phyloP scores from a whole-genome alignment of 2,329 filamentous ascomycete species.

The Xylariaceae sp. region DNA sequence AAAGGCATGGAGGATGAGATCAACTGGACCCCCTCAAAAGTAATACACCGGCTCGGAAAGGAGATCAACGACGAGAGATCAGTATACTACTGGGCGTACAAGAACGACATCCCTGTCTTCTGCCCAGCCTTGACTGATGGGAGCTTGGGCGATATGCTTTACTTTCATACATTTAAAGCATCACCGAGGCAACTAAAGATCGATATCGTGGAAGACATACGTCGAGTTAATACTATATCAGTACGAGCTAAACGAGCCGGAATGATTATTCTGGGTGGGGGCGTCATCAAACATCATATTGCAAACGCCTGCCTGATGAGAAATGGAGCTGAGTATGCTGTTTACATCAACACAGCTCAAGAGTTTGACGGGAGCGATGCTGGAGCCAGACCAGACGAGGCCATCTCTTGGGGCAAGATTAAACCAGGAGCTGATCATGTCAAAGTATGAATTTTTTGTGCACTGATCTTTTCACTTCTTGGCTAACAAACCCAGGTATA shows the following conservation, averaged over 20 bases:
- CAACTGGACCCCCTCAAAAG: slow-evolving; percentile 91
- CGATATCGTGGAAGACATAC: slow-evolving; percentile 93
- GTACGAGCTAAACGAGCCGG: slow-evolving; percentile 86
- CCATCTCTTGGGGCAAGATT: slow-evolving; percentile 98
- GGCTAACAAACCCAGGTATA: slow-evolving; percentile 56
- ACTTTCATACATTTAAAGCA: slow-evolving; percentile 95
- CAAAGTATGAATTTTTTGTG: slow-evolving; percentile 63
- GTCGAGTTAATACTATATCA: slow-evolving; percentile 88
- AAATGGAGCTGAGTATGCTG: slow-evolving; percentile 94
- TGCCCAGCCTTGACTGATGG: slow-evolving; percentile 96
- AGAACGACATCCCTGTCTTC: slow-evolving; percentile 96
- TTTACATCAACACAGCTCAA: slow-evolving; percentile 97
- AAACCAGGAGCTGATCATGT: slow-evolving; percentile 86
- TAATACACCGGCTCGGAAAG: slow-evolving; percentile 87
- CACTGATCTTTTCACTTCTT: slow-evolving; percentile 16
- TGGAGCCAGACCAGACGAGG: slow-evolving; percentile 92
- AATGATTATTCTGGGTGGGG: slow-evolving; percentile 94
- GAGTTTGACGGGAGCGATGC: slow-evolving; percentile 98
- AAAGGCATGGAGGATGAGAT: slow-evolving; percentile 70
- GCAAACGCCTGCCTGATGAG: slow-evolving; percentile 97
- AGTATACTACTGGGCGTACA: slow-evolving; percentile 97
- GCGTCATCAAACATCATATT: slow-evolving; percentile 97
- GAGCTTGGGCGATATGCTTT: slow-evolving; percentile 95
- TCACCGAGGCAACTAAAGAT: slow-evolving; percentile 82
- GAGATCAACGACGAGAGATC: slow-evolving; percentile 93